Base-by-base conservation (phyloP, 2,329 filamentous ascomycete genomes). In the Torrubiellomyces zombiae region DNA sequence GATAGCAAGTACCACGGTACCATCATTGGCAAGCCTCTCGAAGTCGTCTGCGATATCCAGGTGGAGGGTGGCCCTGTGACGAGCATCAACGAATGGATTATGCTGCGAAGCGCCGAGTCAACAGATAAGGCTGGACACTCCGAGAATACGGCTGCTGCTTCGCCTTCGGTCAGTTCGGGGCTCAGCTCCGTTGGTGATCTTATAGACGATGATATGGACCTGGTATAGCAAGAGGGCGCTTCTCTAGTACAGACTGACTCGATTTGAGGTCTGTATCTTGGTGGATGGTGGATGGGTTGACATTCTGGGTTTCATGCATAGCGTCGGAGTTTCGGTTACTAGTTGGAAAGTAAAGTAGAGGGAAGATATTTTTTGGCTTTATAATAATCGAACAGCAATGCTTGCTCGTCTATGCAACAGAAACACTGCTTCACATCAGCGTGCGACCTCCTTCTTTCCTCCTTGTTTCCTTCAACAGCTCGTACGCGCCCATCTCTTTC, bases 1-100 rank as follows among this genome's bases (percentile, higher is more conserved):
- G 83, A 92, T 42, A 75, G 75, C 7, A 75, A 86, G 40, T 92
- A 82, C 47, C 70, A 76, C 37, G 82, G 81, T 16, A 93, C 86
- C 0, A 66, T 89, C 0, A 59, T 95, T 8, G 86, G 86, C 4
- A 74, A 74, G 35, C 59, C 63, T 21, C 65, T 64, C 24, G 81
- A 92, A 36, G 66, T 74, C 28, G 13, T 31, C 7, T 70, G 69
- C 40, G 67, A 75, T 6, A 56, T 93, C 15, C 59, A 74, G 25
- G 75, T 92, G 25, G 83, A 92, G 45, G 85, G 85, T 21, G 80
- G 80, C 12, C 34, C 41, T 7, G 40, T 46, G 14, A 46, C 43
- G 10, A 48, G 38, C 30, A 51, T 54, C 18, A 26, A 41, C 12
- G 50, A 53, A 27, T 54, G 50, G 50, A 48, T 53, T 21, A 35